Evolutionary conservation across 345 rosid species (phyloP).

Genomic region (rapeseed (Brassica napus)): DNA sequence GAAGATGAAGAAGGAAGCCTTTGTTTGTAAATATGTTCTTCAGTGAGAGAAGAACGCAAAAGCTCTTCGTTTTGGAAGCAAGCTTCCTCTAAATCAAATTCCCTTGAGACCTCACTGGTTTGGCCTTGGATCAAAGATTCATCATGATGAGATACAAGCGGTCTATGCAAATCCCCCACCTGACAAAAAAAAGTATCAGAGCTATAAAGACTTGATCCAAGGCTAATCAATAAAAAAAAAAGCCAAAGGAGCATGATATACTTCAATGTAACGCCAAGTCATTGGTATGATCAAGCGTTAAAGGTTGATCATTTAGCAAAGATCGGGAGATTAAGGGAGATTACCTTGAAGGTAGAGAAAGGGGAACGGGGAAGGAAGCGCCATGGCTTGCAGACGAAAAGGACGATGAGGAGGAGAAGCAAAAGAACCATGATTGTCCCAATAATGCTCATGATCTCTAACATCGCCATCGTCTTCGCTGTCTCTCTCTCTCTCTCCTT

Average conservation of each 20-base stretch:
- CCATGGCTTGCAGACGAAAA: slow-evolving; percentile 90
- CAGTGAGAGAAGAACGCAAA: slow-evolving; percentile 48
- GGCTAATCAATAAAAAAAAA: background rate
- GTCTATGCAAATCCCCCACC: slow-evolving; percentile 72
- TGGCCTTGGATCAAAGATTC: slow-evolving; percentile 45
- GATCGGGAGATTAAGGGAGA: background rate
- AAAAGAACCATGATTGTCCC: background rate
- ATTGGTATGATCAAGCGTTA: background rate
- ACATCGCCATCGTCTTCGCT: slow-evolving; percentile 1
- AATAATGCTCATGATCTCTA: background rate
- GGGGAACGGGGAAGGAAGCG: slow-evolving; percentile 59
- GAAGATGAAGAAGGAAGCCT: slow-evolving; percentile 60
- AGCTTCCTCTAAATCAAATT: slow-evolving; percentile 70
- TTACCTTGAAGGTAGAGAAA: slow-evolving; percentile 58
- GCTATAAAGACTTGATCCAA: background rate
- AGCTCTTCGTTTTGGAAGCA: slow-evolving; percentile 63
- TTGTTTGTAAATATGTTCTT: slow-evolving; percentile 66
- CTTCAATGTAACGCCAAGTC: background rate
- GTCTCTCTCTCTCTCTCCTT: background rate
- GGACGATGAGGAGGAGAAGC: slow-evolving; percentile 62
- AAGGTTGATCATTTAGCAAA: slow-evolving; percentile 9
- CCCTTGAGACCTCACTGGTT: slow-evolving; percentile 57
- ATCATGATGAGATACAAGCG: slow-evolving; percentile 67
- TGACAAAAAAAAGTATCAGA: slow-evolving; percentile 32
- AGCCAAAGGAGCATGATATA: background rate